phyloP scores from a whole-genome alignment of 2,329 filamentous ascomycete species.

The Huntiella decipiens region DNA sequence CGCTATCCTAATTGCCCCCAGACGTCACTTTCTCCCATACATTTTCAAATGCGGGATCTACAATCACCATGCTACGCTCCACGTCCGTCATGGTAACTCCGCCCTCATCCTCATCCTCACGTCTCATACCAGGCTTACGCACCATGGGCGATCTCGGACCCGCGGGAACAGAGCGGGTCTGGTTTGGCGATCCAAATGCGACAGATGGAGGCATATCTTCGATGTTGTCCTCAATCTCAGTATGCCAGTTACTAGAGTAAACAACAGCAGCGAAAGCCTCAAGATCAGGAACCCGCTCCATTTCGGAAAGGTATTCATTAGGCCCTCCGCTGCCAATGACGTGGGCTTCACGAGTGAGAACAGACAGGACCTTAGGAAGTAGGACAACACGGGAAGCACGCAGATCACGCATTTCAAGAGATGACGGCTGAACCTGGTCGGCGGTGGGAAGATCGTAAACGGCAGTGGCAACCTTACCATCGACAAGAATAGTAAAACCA shows the following conservation, averaged over 20 bases:
- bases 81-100: constrained; percentile 30
- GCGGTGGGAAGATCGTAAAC: constrained; percentile 42
- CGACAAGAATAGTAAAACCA: constrained; percentile 66
- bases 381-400: constrained; percentile 41
- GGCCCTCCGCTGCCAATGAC: constrained; percentile 62
- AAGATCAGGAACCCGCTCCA: constrained; percentile 58
- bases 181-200: constrained; percentile 4
- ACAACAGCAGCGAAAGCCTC: constrained; percentile 75
- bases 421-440: constrained; percentile 9
- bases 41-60: constrained; percentile 34
- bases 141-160: constrained; percentile 15
- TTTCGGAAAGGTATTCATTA: constrained; percentile 51
- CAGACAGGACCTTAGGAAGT: constrained; percentile 74
- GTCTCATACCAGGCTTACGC: constrained; percentile 7
- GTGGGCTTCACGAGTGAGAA: constrained; percentile 80
- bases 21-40: constrained; percentile 46
- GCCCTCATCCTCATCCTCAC: constrained; percentile 26
- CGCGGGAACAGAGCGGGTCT: constrained; percentile 13
- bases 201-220: constrained; percentile 15
- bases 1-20: constrained; percentile 3
- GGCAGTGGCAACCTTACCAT: constrained; percentile 59
- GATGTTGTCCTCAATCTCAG: constrained; percentile 32
- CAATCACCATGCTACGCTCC: constrained; percentile 16
- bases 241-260: constrained; percentile 68
- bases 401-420: constrained; percentile 18